phyloP scores from a whole-genome alignment of 2,329 filamentous ascomycete genomes.

The Aureobasidium zeae region DNA sequence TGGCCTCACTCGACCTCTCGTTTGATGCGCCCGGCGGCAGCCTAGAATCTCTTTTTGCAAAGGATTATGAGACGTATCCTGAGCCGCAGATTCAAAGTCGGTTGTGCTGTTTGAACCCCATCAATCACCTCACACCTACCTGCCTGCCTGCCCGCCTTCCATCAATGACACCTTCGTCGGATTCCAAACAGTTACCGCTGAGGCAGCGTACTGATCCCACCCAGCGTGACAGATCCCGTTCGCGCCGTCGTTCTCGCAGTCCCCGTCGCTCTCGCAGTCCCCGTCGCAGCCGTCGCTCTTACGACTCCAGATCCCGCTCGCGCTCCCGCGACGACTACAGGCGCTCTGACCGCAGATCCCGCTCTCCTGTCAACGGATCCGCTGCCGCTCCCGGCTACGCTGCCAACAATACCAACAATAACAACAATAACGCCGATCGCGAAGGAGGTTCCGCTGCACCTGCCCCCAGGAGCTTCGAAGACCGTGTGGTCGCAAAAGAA shows the following conservation, averaged over 20 bases:
- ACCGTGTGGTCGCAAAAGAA: constrained; percentile 73
- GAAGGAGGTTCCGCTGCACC: constrained; percentile 20
- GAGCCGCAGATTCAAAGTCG: constrained; percentile 10
- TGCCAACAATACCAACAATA: too few relatives aligned
- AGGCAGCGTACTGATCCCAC: constrained; percentile 1
- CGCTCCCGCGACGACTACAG: constrained; percentile 58
- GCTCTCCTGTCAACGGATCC: constrained; percentile 75
- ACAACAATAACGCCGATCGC: constrained; percentile 20
- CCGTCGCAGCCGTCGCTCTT: constrained; percentile 48
- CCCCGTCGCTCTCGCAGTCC: constrained; percentile 39
- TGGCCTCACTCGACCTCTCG: neutral
- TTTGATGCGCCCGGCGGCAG: too few relatives aligned
- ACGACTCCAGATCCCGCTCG: constrained; percentile 63
- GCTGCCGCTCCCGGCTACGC: constrained; percentile 57
- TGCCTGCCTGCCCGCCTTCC: neutral
- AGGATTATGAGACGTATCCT: too few relatives aligned
- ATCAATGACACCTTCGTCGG: constrained; percentile 6
- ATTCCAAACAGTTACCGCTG: neutral
- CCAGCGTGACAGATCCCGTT: constrained; percentile 77
- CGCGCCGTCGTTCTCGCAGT: constrained; percentile 51
- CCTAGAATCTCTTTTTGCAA: too few relatives aligned
- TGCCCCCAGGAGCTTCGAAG: constrained; percentile 62
- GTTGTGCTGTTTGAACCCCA: constrained; percentile 6
- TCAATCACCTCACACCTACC: neutral
- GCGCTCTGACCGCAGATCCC: constrained; percentile 47